Evolutionary conservation across 2,329 filamentous ascomycete genomes (phyloP).

Genomic region (Sporothrix curviconia): DNA sequence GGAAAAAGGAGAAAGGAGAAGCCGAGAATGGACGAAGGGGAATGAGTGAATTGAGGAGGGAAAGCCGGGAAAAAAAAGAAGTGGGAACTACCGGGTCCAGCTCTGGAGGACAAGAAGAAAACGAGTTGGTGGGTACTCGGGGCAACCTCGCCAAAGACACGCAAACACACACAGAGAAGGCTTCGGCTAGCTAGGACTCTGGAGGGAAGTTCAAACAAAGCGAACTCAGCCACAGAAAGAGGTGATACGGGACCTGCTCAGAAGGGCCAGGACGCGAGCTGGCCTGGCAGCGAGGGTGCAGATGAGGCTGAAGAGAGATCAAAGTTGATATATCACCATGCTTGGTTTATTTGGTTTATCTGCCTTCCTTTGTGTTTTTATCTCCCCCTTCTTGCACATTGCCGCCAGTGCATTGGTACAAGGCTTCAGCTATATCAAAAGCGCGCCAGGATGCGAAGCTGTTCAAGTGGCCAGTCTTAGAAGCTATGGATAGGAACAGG

Average conservation of each 20-base stretch:
- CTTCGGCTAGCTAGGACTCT: too few species aligned
- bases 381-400: too few species aligned
- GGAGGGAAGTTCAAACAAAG: too few species aligned
- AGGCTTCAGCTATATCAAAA: too few species aligned
- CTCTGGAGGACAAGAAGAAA: slow-evolving; percentile 1
- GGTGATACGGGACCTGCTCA: background rate
- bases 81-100: slow-evolving; percentile 17
- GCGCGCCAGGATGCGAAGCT: too few species aligned
- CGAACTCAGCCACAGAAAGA: slow-evolving; percentile 8
- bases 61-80: slow-evolving; percentile 17
- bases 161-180: background rate
- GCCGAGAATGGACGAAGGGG: slow-evolving; percentile 22
- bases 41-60: slow-evolving; percentile 21
- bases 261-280: background rate
- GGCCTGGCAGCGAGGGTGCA: background rate
- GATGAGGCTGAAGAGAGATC: background rate
- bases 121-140: slow-evolving; percentile 11
- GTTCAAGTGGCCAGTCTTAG: background rate
- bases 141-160: slow-evolving; percentile 6
- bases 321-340: background rate
- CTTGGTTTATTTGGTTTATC: too few species aligned
- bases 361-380: background rate
- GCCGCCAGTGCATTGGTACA: too few species aligned
- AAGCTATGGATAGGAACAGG: slow-evolving; percentile 3
- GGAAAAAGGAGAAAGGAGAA: slow-evolving; percentile 20